Evolutionary conservation across 1,139 yeast genomes (phyloP).

Genomic region (Eremothecium cymbalariae): DNA sequence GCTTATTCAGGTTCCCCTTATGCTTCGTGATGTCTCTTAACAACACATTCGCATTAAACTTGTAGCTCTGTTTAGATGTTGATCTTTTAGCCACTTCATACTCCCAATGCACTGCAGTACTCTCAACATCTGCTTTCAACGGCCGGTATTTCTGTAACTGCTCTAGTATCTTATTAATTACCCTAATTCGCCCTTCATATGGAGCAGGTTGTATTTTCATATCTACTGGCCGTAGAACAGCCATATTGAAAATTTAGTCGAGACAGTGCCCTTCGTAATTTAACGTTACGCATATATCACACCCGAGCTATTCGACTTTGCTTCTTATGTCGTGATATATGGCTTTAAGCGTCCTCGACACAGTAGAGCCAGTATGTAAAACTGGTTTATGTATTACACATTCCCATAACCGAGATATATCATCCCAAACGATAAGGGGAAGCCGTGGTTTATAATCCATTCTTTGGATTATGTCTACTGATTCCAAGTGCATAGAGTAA

Average conservation of each 20-base stretch:
- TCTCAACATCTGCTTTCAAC: slow-evolving; percentile 12
- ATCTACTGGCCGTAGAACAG: slow-evolving; percentile 24
- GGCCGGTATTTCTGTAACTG: slow-evolving; percentile 19
- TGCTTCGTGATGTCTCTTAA: slow-evolving; percentile 25
- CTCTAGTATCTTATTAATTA: slow-evolving; percentile 23
- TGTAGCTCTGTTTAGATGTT: slow-evolving; percentile 25
- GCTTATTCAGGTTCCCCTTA: slow-evolving; percentile 25
- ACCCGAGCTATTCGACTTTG: no score
- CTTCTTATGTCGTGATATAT: no score
- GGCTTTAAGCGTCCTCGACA: no score
- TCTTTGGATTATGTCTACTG: no score
- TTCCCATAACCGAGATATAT: no score
- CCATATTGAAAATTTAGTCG: slow-evolving; percentile 7
- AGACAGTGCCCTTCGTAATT: background rate
- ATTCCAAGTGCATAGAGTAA: no score
- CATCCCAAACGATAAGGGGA: no score
- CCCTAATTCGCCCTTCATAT: slow-evolving; percentile 28
- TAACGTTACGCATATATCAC: no score
- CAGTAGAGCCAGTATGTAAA: no score
- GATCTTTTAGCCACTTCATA: slow-evolving; percentile 24
- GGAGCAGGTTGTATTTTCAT: slow-evolving; percentile 26
- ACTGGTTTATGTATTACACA: no score
- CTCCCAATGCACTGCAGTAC: slow-evolving; percentile 26
- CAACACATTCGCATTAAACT: slow-evolving; percentile 27
- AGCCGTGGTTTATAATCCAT: no score